Evolutionary conservation across 306 rosid genomes (phyloP), one percentile per base, ranked within the genome.

Genomic region (Cucurbita pepo): DNA sequence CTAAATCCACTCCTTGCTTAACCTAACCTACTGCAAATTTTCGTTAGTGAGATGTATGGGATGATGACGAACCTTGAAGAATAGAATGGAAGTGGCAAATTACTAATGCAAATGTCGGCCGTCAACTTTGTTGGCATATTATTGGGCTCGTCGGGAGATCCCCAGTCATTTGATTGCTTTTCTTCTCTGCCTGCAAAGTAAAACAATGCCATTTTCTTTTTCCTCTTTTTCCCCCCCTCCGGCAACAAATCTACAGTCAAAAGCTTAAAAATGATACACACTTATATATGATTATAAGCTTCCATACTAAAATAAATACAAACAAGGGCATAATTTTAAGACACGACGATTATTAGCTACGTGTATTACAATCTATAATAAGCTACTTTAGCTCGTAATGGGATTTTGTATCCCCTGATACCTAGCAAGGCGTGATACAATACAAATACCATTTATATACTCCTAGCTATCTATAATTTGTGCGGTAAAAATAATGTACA

Each of bases 401-500:
- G 54, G n/a, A 41, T 65, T 19, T 64, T 64, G 71, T 52, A 64
- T 41, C 36, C 52, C 71, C 71, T 64, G 18, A 30, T 25, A 60
- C 37, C 71, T 65, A 64, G 13, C 54, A 65, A 65, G 37, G 21
- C 37, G 53, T n/a, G 16, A 50, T 53, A 53, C 56, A 53, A 53
- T 53, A 58, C 64, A 43, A 44, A 10, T 44, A 41, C 53, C 38
- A 8, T 65, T 18, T 41, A 8, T 65, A 65, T 65, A 43, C 71
- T 18, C 53, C 15, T 21, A 43, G 37, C 71, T 21, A 65, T 41
- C 37, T 43, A 44, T 37, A 65, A 10, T 43, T 41, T 18, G 50
- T 43, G 71, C 71, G n/a, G 71, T 65, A 43, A 65, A 65, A 43
- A 19, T 65, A 65, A 65, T 65, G 37, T 65, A 65, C 71, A 65